Base-by-base conservation (phyloP, 345 rosid genomes). In the Pugionium dolabratum region DNA sequence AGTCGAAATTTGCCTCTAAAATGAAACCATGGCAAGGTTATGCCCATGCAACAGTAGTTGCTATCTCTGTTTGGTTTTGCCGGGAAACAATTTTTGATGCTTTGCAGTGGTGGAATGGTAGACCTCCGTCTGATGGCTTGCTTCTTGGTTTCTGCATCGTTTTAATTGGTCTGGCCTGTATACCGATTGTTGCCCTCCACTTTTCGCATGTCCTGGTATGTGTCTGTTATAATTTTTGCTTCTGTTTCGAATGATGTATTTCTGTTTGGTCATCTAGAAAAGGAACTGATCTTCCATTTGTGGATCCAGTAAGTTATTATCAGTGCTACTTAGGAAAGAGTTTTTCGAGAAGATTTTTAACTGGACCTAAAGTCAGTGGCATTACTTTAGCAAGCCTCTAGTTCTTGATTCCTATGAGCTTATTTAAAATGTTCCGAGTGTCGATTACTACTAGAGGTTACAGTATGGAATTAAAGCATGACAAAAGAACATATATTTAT, bases 11-110 rank as follows among this genome's bases (percentile, higher is more conserved):
- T 67, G 86, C 81, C 63, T 83, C 93, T 48, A 94, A 84, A 80
- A 94, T 94, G 99, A 94, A 87, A 83, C 79, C 87, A 71, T 94
- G 97, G 96, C 97, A 94, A 80, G 99, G 95, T 75, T 94, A 88
- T 80, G 81, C 74, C 11, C 99, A 94, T 78, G 93, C 91, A 32
- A 46, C 69, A 51, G 91, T 94, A 67, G 90, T 94, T 79, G 83
- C 91, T 57, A 44, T 91, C 44, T 84, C 97, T 4, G 91, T 94
- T 57, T 94, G 97, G 97, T 81, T 88, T 71, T 90, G 89, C 82
- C 93, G 97, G 54, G 99, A 91, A 81, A 87, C 97, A 31, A 88
- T 91, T 62, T 94, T 91, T 77, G 97, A 94, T 77, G 97, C 93
- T 43, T 81, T 94, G 9, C 99, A 90, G 41, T 86, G 95, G 99